These are phyloP conservation scores for Pezicula carpinea DNA, from an alignment of 2,329 filamentous ascomycete species.

Conservation along the genomic window DNA sequence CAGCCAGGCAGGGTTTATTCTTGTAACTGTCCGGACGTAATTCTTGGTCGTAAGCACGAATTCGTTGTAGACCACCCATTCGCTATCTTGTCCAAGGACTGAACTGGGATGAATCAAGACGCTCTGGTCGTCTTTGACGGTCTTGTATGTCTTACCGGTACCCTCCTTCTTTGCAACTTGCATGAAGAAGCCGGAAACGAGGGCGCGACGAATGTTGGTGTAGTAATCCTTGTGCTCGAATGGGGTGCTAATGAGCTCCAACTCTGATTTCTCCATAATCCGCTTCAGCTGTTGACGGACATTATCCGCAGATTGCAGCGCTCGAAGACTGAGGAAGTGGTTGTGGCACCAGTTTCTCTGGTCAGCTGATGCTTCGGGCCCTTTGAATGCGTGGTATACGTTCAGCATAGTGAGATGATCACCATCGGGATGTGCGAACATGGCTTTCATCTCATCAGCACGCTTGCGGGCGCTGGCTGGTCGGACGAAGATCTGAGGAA, in stretches of 20 bases:
- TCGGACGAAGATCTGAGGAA: slow-evolving; percentile 89
- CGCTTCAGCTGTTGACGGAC: slow-evolving; percentile 87
- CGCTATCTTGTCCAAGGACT: slow-evolving; percentile 79
- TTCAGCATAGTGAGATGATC: slow-evolving; percentile 96
- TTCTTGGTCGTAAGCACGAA: slow-evolving; percentile 98
- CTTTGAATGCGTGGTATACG: slow-evolving; percentile 96
- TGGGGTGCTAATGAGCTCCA: slow-evolving; percentile 82
- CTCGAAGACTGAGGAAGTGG: slow-evolving; percentile 87
- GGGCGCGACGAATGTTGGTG: slow-evolving; percentile 87
- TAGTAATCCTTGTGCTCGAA: slow-evolving; percentile 98
- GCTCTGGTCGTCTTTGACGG: slow-evolving; percentile 93
- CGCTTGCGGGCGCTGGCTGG: slow-evolving; percentile 81
- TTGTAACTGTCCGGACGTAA: slow-evolving; percentile 91
- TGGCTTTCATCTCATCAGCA: slow-evolving; percentile 94
- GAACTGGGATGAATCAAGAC: slow-evolving; percentile 93
- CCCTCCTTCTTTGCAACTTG: slow-evolving; percentile 94
- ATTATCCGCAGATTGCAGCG: slow-evolving; percentile 88
- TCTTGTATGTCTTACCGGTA: slow-evolving; percentile 85
- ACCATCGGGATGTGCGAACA: slow-evolving; percentile 88
- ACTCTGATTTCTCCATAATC: slow-evolving; percentile 90
- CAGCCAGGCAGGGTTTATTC: slow-evolving; percentile 90
- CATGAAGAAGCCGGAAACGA: slow-evolving; percentile 98
- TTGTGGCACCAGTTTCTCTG: slow-evolving; percentile 93
- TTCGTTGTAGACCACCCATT: slow-evolving; percentile 98
- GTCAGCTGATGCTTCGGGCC: slow-evolving; percentile 63